Base-by-base conservation (phyloP, 1,284 basidiomycete species). In the Trichosporon faecale region DNA sequence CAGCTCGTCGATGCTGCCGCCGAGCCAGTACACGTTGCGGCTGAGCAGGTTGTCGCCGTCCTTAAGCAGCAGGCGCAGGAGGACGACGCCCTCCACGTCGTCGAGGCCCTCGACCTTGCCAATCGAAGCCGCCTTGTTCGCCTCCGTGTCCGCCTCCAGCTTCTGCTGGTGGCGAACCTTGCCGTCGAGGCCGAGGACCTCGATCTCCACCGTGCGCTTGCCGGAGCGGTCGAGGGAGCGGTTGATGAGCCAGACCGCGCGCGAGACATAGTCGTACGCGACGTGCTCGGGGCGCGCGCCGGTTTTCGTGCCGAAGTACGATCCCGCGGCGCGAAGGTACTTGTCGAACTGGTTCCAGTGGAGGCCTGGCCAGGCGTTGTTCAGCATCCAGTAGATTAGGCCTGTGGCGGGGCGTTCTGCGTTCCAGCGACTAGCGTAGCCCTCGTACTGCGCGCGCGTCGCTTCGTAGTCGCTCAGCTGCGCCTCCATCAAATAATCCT, bases 321-420 rank as follows among this genome's bases (percentile, higher is more conserved):
- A n/a, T 2, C 57, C 57, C 29, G 27, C 27, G 8, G 57, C 27
- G 14, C 27, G 27, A 18, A n/a, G 27, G 29, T 61, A 61, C 29
- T 12, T 9, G 57, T 61, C 57, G 5, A 61, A 29, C 27, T 31
- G 57, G 27, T 31, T n/a, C 57, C 57, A 61, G 57, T 61, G 57
- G 18, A 61, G 57, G 16, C 27, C 57, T 16, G 57, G 57, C 57
- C 57, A 61, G 16, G 57, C 57, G 5, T 29, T n/a, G 57, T 61
- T 61, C 27, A 61, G 57, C 57, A 61, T 61, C 57, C 57, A 61
- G 29, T 61, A 61, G 57, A 61, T 61, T 29, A 61, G 6, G 27
- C 57, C 57, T 16, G 57, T 61, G 16, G 57, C 57, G 3, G 57
- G 57, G 18, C 57, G 57, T 7, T 31, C 27, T 3, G 57, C 57